phyloP scores from a whole-genome alignment of 108 stramenopile species.

The Asterionellopsis glacialis region DNA sequence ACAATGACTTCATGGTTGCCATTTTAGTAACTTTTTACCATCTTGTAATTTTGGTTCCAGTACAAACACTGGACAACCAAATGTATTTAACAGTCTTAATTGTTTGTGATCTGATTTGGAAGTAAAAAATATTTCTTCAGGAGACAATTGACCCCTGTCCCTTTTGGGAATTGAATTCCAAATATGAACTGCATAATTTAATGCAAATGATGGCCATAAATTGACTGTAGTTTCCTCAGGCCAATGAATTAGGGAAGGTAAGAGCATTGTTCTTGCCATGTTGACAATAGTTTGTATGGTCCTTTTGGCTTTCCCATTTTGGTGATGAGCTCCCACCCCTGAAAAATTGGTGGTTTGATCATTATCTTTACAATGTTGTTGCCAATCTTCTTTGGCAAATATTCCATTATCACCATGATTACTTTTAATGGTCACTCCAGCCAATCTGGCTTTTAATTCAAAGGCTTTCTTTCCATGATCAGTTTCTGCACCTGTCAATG shows the following conservation, averaged over 20 bases:
- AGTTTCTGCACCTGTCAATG: constrained; percentile 4
- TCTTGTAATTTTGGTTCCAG: constrained; percentile 32
- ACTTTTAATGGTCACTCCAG: background rate
- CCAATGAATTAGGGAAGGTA: constrained; percentile 4
- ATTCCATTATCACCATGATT: constrained; percentile 10
- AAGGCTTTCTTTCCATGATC: constrained; percentile 9
- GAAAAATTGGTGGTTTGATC: no score
- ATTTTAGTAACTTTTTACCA: constrained; percentile 34
- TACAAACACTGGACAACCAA: constrained; percentile 42
- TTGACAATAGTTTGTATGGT: background rate
- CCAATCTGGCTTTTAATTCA: background rate
- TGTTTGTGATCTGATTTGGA: background rate
- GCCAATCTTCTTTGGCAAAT: background rate
- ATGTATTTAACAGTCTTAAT: constrained; percentile 6
- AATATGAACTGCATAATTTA: constrained; percentile 5
- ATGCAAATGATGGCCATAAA: constrained; percentile 19
- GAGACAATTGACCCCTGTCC: no score
- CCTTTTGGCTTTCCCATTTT: constrained; percentile 11
- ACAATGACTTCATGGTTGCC: constrained; percentile 16
- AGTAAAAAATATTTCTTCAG: constrained; percentile 21
- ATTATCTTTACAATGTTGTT: background rate
- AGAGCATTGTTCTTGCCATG: constrained; percentile 6
- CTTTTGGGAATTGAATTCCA: constrained; percentile 9
- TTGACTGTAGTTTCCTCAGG: constrained; percentile 5
- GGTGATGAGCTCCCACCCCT: no score